These are phyloP conservation scores for Thalia dealbata DNA, from an alignment of 176 grass and related monocot genomes.

Conservation along the genomic window DNA sequence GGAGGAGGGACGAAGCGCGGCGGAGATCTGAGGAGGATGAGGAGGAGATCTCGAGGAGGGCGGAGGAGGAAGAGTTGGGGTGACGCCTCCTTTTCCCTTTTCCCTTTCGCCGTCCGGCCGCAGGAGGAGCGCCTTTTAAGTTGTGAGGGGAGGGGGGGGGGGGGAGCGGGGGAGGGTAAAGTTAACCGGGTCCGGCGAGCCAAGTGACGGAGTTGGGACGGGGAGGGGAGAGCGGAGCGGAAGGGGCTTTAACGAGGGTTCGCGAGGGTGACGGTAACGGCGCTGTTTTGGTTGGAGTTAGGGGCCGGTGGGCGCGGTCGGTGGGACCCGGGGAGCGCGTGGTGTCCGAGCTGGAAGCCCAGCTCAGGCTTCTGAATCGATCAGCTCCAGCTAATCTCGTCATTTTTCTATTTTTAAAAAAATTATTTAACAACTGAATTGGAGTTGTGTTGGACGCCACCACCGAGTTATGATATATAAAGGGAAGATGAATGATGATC, in stretches of 20 bases:
- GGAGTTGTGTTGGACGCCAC: too few species aligned
- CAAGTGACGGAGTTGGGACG: not conserved
- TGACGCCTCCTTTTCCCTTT: not conserved
- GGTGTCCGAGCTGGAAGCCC: not conserved
- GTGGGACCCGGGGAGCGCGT: not conserved
- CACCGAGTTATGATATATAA: too few species aligned
- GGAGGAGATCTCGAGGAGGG: not conserved
- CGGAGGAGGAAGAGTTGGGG: not conserved
- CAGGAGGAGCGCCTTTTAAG: not conserved
- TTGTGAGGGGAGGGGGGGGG: too few species aligned
- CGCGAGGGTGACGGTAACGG: not conserved
- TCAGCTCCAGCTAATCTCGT: too few species aligned
- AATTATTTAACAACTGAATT: too few species aligned
- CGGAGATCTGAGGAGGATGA: not conserved
- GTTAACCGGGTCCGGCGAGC: not conserved
- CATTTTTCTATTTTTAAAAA: too few species aligned
- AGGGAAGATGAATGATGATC: too few species aligned
- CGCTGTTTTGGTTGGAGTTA: too few species aligned
- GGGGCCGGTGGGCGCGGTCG: too few species aligned
- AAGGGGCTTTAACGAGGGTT: not conserved
- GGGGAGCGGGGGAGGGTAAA: too few species aligned
- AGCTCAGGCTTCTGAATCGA: not conserved
- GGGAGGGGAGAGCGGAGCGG: too few species aligned
- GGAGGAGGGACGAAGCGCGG: not conserved
- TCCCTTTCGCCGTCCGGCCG: not conserved